Percentiles rank a stretch among this genome's conserved stretches.
These are phyloP conservation scores for Zymoseptoria passerinii DNA, from an alignment of 2,329 filamentous ascomycete species.

Conservation along the genomic window DNA sequence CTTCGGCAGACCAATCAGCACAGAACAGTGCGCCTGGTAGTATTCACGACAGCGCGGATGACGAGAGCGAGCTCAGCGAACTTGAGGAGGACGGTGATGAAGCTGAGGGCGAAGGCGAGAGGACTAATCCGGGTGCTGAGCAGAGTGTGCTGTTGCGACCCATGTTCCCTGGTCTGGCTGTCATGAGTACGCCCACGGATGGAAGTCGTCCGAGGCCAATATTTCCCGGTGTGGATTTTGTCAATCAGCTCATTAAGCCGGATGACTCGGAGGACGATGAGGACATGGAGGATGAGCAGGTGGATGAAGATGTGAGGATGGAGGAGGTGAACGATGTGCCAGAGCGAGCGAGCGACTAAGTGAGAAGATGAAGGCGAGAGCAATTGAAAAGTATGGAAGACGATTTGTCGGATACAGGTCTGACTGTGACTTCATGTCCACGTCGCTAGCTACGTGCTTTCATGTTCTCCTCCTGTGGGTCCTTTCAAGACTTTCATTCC, in stretches of 20 bases:
- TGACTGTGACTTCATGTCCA: neutral
- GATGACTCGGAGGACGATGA: slow-evolving; percentile 1
- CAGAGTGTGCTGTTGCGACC: slow-evolving; percentile 7
- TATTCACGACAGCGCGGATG: slow-evolving; percentile 45
- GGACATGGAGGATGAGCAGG: slow-evolving; percentile 7
- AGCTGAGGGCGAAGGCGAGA: slow-evolving; percentile 32
- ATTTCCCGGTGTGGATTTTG: neutral
- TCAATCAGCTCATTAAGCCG: neutral
- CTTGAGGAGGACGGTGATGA: slow-evolving; percentile 34
- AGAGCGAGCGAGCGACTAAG: slow-evolving; percentile 4
- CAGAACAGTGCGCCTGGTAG: slow-evolving; percentile 50
- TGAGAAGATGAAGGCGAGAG: neutral
- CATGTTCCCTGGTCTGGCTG: slow-evolving; percentile 21
- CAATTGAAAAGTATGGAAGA: neutral
- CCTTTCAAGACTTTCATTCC: neutral
- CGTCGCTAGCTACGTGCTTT: neutral
- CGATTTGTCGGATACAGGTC: neutral
- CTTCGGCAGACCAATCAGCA: slow-evolving; percentile 27
- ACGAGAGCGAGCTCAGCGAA: slow-evolving; percentile 49
- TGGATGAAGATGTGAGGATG: slow-evolving; percentile 18
- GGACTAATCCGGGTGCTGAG: slow-evolving; percentile 34
- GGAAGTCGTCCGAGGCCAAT: neutral
- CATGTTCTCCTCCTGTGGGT: neutral
- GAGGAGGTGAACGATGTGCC: slow-evolving; percentile 11
- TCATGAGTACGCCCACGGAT: neutral